Base-by-base conservation (phyloP, 139 green algal species). In the Nannochloris sp. region DNA sequence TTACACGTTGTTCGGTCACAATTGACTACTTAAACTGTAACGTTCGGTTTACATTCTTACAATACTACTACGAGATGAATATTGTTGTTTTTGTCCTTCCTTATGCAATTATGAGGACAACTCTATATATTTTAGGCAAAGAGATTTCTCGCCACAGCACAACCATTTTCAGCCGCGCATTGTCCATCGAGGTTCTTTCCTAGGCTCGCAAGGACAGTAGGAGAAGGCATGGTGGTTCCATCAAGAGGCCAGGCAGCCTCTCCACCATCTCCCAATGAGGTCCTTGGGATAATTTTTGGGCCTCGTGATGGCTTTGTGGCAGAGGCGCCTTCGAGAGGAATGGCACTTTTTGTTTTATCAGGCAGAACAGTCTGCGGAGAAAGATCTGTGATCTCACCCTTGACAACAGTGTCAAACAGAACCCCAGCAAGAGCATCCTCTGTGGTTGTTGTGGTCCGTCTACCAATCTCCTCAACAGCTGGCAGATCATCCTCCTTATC, bases 1-100 rank as follows among this genome's bases (percentile, higher is more conserved):
- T 56, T 84, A 55, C 82, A 88, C 43, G 67, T 85, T 55, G 65
- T 84, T 51, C 82, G 84, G 45, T 74, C 58, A 4, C 64, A 81
- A 67, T 49, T 84, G 69, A 60, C 46, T 29, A 68, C 43, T 36
- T 76, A 53, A 40, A 40, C 33, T 40, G 33, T 40, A 40, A 28
- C 46, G 16, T 53, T 53, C 43, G 10, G 46, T 53, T 11, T 26
- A 28, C 46, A 53, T 26, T 53, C 5, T 53, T 53, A 53, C 46
- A 53, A 53, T 20, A n/a, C 9, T 2, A 23, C 6, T 13, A 14
- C 6, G n/a, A 23, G n/a, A 20, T 28, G 5, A 53, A 53, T 53
- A 20, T 6, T 26, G n/a, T 53, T 10, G 43, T 49, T 49, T 1
- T 49, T 17, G 10, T 17, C 12, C 33, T 8, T 40, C 11, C 33